Evolutionary conservation across 768 basidiomycete species (phyloP), one percentile per base, ranked within the genome.

Genomic region (Suillus brevipes): DNA sequence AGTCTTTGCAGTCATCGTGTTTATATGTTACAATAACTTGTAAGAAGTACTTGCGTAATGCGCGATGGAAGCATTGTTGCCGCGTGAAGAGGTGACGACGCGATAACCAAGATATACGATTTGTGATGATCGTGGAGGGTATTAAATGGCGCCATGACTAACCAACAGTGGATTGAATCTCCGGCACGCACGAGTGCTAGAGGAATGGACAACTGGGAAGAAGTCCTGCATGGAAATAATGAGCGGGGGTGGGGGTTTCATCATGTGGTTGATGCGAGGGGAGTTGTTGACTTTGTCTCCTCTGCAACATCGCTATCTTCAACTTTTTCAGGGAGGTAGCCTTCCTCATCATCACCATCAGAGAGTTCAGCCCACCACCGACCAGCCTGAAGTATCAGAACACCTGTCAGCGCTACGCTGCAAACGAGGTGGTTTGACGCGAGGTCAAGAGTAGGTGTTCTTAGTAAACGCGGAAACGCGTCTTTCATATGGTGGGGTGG

Each of bases 371-470:
- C 91, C 92, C 92, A 95, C 80, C 87, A 90, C 52, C 92, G 85
- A 53, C 89, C 90, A 0, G 92, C 91, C 78, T 95, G 93, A 31
- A 95, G 83, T 10, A 88, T 85, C 40, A 95, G 79, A 34, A 95
- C 90, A n/a, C 93, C 93, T 0, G 93, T 95, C 62, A 95, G 83
- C 0, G 91, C 91, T 56, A 95, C 93, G 72, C 90, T 91, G 80
- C 91, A 94, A 64, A 94, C 85, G 72, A 95, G 89, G 73, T 95
- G 87, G 70, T 85, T 88, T 36, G 92, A 91, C 0, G 93, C 93
- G 60, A 95, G 87, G 64, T 90, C 90, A 56, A 94, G 84, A 1
- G 89, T 90, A 16, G 87, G 83, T 49, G 76, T 80, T 10, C 88
- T 85, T 14, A 94, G 82, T 0, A 80, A 71, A 23, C 82, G 79